A percentile compares a stretch with the other conserved stretches of the same genome.
phyloP scores from a whole-genome alignment of 2,329 filamentous ascomycete genomes.

The Macrophomina phaseolina region DNA sequence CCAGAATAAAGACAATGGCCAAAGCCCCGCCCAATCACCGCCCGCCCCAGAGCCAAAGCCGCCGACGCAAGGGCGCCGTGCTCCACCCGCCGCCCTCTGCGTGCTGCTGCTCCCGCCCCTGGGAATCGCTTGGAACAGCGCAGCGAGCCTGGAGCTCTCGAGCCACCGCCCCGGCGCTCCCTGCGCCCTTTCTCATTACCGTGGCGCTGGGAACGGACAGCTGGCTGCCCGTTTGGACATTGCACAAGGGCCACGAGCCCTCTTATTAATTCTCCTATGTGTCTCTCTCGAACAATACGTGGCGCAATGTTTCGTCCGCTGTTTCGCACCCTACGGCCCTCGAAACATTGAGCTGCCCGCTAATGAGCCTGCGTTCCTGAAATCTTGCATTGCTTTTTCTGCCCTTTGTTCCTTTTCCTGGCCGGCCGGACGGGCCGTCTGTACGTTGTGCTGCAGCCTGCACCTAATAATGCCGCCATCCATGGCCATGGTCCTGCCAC shows the following conservation, averaged over 20 bases:
- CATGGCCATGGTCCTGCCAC: neutral
- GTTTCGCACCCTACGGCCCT: neutral
- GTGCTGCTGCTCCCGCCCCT: conserved; percentile 14
- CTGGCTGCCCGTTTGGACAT: conserved; percentile 23
- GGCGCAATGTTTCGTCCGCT: conserved; percentile 18
- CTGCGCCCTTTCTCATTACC: conserved; percentile 25
- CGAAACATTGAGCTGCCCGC: conserved; percentile 2
- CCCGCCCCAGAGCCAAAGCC: neutral
- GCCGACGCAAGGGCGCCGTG: conserved; percentile 4
- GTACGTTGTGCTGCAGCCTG: conserved; percentile 4
- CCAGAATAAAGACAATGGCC: neutral
- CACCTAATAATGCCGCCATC: neutral
- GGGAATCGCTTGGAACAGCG: conserved; percentile 21
- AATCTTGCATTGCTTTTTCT: neutral
- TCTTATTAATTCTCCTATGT: conserved; percentile 22
- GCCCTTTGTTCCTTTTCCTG: neutral
- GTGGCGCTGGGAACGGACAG: conserved; percentile 24
- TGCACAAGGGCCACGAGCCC: conserved; percentile 21
- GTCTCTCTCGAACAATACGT: conserved; percentile 10
- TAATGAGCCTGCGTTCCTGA: conserved; percentile 7
- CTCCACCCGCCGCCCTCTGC: neutral
- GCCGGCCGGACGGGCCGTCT: conserved; percentile 13
- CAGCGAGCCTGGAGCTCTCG: conserved; percentile 20
- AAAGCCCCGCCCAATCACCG: neutral
- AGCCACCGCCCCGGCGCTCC: conserved; percentile 17